Base-by-base conservation (phyloP, 257 asterid genomes). In the Leptodermis oblonga region DNA sequence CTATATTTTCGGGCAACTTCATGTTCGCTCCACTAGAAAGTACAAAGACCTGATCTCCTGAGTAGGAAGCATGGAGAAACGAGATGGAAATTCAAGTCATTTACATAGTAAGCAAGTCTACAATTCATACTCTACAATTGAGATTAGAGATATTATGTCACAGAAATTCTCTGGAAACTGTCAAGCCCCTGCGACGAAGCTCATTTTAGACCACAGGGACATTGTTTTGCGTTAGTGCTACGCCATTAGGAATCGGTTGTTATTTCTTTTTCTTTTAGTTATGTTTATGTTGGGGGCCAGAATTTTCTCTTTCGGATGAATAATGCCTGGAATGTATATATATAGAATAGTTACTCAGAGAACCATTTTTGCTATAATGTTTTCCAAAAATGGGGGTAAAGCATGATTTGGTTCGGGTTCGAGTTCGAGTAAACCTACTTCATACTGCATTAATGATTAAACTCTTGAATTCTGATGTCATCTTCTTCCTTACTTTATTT, bases 1-100 rank as follows among this genome's bases (percentile, higher is more conserved):
- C 92, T 63, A 77, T 92, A 52, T 75, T 82, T 25, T 80, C 97
- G 0, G 98, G 97, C 59, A 92, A 92, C 87, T 92, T 90, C 83
- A 78, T 71, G 84, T 92, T 92, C 86, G 80, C 96, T 3, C 69
- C 86, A 14, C 78, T 92, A 65, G 88, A 80, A 70, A 85, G 70
- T 42, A 52, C 33, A 53, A 9, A 66, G 53, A 60, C 80, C 76
- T 37, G 80, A 75, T 65, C 25, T 73, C 14, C 66, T 3, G 54
- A 65, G 51, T 77, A 48, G 54, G 59, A 46, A 83, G 78, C 9
- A 45, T 70, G 30, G 23, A 31, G 20, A 56, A 62, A 70, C 37
- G 12, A 43, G 36, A 30, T 26, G 36, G 58, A 10, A 56, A 33
- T 45, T 58, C 22, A 43, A 53, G 17, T 14, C 14, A 52, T 15